Conservation (phyloP, 345 rosid species). For the Eucalyptus globulus region DNA sequence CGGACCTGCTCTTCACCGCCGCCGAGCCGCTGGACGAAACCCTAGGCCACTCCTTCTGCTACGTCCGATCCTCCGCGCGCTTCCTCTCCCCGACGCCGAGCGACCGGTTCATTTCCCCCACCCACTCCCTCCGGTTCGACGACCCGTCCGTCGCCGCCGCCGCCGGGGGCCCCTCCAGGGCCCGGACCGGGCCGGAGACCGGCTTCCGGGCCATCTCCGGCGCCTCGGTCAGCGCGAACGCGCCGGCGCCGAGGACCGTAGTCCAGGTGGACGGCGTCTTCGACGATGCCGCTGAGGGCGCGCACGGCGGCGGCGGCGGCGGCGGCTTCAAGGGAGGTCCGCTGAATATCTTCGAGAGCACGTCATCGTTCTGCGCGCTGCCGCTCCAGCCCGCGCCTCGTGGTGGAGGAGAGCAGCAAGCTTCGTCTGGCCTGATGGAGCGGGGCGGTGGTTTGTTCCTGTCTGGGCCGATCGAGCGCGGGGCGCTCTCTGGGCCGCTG, state of each 20-base stretch:
- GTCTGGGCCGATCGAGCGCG: slow-evolving; percentile 89
- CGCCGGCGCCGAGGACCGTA: slow-evolving; percentile 74
- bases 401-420: slow-evolving; percentile 31
- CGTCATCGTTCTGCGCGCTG: slow-evolving; percentile 72
- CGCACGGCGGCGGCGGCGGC: slow-evolving; percentile 6
- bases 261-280: slow-evolving; percentile 57
- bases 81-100: slow-evolving; percentile 78
- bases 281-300: slow-evolving; percentile 75
- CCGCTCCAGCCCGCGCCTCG: slow-evolving; percentile 84
- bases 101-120: slow-evolving; percentile 83
- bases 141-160: not conserved
- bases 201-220: slow-evolving; percentile 84
- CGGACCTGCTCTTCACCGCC: slow-evolving; percentile 31
- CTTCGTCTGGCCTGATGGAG: slow-evolving; percentile 13
- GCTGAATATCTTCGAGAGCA: slow-evolving; percentile 77
- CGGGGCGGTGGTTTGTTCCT: slow-evolving; percentile 51
- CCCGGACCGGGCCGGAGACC: slow-evolving; percentile 46
- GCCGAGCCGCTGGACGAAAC: slow-evolving; percentile 83
- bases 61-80: slow-evolving; percentile 86
- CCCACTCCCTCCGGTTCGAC: slow-evolving; percentile 78
- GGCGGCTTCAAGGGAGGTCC: slow-evolving; percentile 31
- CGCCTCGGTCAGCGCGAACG: slow-evolving; percentile 82
- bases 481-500: slow-evolving; percentile 77
- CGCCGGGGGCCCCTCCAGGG: slow-evolving; percentile 6
- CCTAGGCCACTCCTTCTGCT: slow-evolving; percentile 92